Evolutionary conservation across 192 early-diverging fungal genomes (phyloP), one percentile per base, ranked within the genome.

Genomic region (Coemansia asiatica): DNA sequence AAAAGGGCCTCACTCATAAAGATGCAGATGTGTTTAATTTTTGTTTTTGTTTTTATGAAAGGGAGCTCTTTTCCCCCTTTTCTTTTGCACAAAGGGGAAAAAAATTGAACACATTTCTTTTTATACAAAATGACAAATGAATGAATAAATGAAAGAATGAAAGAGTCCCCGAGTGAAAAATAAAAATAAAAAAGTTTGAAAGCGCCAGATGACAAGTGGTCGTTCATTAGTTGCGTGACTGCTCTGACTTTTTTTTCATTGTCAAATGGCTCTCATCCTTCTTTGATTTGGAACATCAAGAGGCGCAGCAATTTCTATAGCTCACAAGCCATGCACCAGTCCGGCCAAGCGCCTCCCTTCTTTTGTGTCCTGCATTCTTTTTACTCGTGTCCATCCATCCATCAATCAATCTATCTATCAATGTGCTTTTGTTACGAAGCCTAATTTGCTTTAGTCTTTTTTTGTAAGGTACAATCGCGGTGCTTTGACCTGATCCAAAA

Each of bases 261-360:
- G 15, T 44, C 40, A 44, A 44, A 44, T 13, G 40, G 15, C 8
- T 2, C 40, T 12, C 40, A 16, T 12, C 3, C 15, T 12, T 13
- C 3, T 12, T 44, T 44, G 40, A 44, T 44, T 16, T 13, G 15
- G 15, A 44, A 44, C 31, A n/a, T n/a, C 40, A 44, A 13, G 40
- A 44, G 40, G 40, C 40, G 40, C 40, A 44, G 40, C 40, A 13
- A 44, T 44, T 44, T 44, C 40, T 5, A 44, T 44, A 44, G 40
- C 40, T 44, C 40, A 44, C 40, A 44, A 44, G 40, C 40, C 40
- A 44, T 44, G 40, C 40, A 16, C 40, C 40, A 44, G 40, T 44
- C 40, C 10, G 40, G 15, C 40, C 40, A 12, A 44, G 40, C 40
- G 40, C 40, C 40, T 16, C 40, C 40, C 8, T 44, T 44, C 4